Conservation (phyloP, 768 basidiomycete genomes). For the Collybia sordida region DNA sequence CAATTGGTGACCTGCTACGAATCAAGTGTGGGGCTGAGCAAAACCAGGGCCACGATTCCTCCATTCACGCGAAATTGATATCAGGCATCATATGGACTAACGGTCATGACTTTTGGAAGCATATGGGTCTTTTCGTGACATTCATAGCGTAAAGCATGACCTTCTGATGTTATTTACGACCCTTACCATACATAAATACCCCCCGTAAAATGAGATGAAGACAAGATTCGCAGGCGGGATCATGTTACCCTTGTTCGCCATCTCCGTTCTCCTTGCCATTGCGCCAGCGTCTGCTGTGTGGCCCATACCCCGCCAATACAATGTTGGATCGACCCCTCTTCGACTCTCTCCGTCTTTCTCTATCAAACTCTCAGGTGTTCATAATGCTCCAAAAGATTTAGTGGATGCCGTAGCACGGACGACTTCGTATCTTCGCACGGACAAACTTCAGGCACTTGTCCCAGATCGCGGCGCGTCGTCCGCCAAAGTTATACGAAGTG, state of each 20-base stretch:
- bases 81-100: no score
- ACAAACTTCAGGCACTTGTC: conserved; percentile 60
- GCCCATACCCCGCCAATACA: conserved; percentile 41
- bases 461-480: conserved; percentile 60
- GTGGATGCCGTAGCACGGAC: conserved; percentile 52
- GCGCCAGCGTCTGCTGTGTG: conserved; percentile 30
- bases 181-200: no score
- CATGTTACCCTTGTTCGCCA: conserved; percentile 14
- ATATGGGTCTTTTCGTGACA: no score
- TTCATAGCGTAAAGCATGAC: no score
- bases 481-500: conserved; percentile 34
- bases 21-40: no score
- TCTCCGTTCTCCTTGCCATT: conserved; percentile 18
- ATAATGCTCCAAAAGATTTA: conserved; percentile 53
- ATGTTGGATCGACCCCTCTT: conserved; percentile 38
- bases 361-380: conserved; percentile 42
- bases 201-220: no score
- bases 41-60: no score
- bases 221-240: no score
- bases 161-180: no score
- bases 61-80: no score
- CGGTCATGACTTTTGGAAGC: no score
- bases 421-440: conserved; percentile 38
- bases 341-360: conserved; percentile 34
- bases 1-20: no score